Percentiles rank a stretch among this genome's conserved stretches.
Evolutionary conservation across 768 basidiomycete genomes (phyloP).

Genomic region (Kwoniella heveanensis): DNA sequence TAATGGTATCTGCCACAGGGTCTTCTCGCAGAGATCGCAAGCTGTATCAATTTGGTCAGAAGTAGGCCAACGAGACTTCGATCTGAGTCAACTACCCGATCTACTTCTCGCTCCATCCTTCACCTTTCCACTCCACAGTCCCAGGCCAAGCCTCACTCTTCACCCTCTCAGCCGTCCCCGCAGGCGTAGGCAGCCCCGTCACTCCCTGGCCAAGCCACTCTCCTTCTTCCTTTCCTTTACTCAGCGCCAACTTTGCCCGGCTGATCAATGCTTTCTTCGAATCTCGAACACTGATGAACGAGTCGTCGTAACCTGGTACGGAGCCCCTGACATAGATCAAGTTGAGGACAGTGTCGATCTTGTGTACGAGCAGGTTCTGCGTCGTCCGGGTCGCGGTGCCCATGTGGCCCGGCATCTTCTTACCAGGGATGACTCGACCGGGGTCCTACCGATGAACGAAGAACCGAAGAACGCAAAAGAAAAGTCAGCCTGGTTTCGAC

Average conservation of each 20-base stretch:
- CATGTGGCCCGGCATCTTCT: conserved; percentile 96
- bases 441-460: too few species aligned
- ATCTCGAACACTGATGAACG: conserved; percentile 80
- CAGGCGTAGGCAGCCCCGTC: conserved; percentile 85
- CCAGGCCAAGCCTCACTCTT: conserved; percentile 41
- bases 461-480: too few species aligned
- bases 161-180: conserved; percentile 69
- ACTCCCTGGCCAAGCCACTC: conserved; percentile 62
- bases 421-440: conserved; percentile 92
- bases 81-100: too few species aligned
- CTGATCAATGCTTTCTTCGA: conserved; percentile 82
- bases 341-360: conserved; percentile 81
- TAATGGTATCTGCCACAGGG: too few species aligned
- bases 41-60: too few species aligned
- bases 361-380: conserved; percentile 85
- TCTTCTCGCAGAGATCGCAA: too few species aligned
- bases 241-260: conserved; percentile 65
- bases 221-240: conserved; percentile 46
- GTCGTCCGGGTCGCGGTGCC: conserved; percentile 78
- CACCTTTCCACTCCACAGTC: conserved; percentile 45
- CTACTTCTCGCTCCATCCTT: conserved; percentile 27
- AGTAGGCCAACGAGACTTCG: too few species aligned
- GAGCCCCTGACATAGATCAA: conserved; percentile 89
- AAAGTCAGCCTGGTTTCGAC: too few species aligned
- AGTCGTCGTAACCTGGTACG: conserved; percentile 85